phyloP scores from a whole-genome alignment of 768 basidiomycete species.

The Rhodosporidiobolus odoratus region DNA sequence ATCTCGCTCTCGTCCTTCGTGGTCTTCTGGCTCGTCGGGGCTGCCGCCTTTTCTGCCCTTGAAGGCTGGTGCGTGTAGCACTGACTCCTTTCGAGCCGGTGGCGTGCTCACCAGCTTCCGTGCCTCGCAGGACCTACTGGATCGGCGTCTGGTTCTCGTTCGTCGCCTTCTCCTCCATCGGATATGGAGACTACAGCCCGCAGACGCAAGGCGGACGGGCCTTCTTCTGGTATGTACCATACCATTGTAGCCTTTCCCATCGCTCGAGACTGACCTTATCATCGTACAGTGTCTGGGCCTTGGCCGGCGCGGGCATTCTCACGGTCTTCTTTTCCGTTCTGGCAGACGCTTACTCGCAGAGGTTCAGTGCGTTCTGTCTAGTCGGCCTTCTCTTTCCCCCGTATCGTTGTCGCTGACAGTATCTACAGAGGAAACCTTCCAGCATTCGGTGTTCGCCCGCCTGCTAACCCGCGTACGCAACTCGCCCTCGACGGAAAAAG shows the following conservation, averaged over 20 bases:
- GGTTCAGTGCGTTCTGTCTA: constrained; percentile 7
- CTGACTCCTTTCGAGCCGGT: no score
- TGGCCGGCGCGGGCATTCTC: constrained; percentile 13
- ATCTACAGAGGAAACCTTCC: constrained; percentile 19
- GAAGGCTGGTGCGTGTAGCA: constrained; percentile 10
- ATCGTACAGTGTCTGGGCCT: constrained; percentile 2
- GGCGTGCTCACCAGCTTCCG: not conserved
- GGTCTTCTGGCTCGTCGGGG: constrained; percentile 23
- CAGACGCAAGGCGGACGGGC: constrained; percentile 29
- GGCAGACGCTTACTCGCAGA: constrained; percentile 15
- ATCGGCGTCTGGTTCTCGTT: constrained; percentile 16
- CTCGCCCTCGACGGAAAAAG: not conserved
- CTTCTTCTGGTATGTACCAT: constrained; percentile 22
- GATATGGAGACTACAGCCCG: constrained; percentile 18
- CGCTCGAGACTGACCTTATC: not conserved
- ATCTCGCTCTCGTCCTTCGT: constrained; percentile 11
- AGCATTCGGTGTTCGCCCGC: constrained; percentile 8
- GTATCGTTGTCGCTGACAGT: not conserved
- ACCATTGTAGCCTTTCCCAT: not conserved
- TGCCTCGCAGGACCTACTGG: constrained; percentile 6
- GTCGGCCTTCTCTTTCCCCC: not conserved
- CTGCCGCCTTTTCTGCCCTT: constrained; percentile 1
- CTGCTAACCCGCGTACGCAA: not conserved
- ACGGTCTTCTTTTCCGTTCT: constrained; percentile 31
- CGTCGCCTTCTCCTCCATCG: constrained; percentile 20